Base-by-base conservation (phyloP, 805 yeast species). In the Starmerella khaoyaiensis region DNA sequence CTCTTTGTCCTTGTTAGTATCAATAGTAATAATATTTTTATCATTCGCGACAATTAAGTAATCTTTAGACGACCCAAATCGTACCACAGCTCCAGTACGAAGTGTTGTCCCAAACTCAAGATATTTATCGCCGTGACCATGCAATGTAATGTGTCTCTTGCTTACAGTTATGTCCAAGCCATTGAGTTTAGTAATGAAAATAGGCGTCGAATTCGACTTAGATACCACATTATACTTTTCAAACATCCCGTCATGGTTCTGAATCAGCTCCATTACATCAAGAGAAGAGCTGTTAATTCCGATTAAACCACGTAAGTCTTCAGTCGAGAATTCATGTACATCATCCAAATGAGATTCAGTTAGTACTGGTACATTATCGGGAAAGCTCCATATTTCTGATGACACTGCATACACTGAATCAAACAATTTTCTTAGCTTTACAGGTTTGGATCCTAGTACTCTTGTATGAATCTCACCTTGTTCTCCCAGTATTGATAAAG, bases 381-480 rank as follows among this genome's bases (percentile, higher is more conserved):
- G 4, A 15, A 38, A 11, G 7, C 74, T 42, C 72, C 79, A 78
- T 0, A 77, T 55, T 31, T 69, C 59, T 0, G 76, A 58, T 3
- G 79, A 71, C 11, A 70, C 50, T 0, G 76, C 76, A 23, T 71
- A 46, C 2, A 72, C 55, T 2, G 33, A 44, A 2, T 58, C 3
- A 52, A 35, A 51, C 9, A 72, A 50, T 8, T 51, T 47, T 2
- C 71, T 60, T 4, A 84, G 56, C 2, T 51, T 49, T 0, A 84
- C 76, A 0, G 79, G 72, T 28, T 65, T 65, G 0, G 79, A 67
- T 0, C 97, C 97, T 21, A 82, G 54, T 51, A 78, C 83, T 50
- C 76, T 74, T 14, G 74, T 71, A 48, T 78, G 64, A 1, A 83
- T 19, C 8, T 38, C 39, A 2, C 20, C 42, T 2, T 28, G 36